Base-by-base conservation (phyloP, 2,329 filamentous ascomycete species). In the Ascochyta rabiei region DNA sequence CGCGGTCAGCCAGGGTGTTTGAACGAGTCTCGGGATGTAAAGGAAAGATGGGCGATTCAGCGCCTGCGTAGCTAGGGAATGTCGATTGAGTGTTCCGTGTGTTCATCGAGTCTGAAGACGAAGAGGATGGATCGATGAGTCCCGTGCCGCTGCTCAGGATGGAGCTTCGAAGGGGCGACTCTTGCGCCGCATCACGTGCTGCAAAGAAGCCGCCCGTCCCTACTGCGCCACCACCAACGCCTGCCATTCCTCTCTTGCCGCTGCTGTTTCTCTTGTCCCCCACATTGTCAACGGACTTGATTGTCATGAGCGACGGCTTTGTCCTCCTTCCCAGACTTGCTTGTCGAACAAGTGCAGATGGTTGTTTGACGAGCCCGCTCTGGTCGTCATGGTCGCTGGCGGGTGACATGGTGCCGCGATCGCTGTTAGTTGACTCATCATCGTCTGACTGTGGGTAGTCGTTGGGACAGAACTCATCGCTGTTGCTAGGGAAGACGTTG, bases 311-410 rank as follows among this genome's bases (percentile, higher is more conserved):
- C 7, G 76, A 79, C 6, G 80, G 79, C 58, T 77, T 80, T 15
- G 75, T 77, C 48, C 78, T 74, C 58, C 78, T 75, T 15, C 80
- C 79, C 23, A 81, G 57, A 66, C 80, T 82, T 9, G 80, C 80
- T 61, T 81, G 76, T 48, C 80, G 69, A 37, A 73, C 61, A 23
- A 74, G 63, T 8, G 66, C 58, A 4, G 71, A 69, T 5, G 63
- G 50, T 39, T 64, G 58, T 15, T 63, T 64, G 9, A 81, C 75
- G n/a, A 80, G 64, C 16, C 67, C 70, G 30, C 70, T 71, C 37
- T 63, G 66, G 43, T 76, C 73, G 41, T 75, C 71, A 15, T 71
- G 69, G 39, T 75, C 71, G 24, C 64, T 66, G 15, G 44, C 56
- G 37, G 66, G 61, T n/a, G 72, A 72, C 35, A 67, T 56, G 16